phyloP scores from a whole-genome alignment of 192 early-diverging fungal genomes.

The Thamnidium elegans region DNA sequence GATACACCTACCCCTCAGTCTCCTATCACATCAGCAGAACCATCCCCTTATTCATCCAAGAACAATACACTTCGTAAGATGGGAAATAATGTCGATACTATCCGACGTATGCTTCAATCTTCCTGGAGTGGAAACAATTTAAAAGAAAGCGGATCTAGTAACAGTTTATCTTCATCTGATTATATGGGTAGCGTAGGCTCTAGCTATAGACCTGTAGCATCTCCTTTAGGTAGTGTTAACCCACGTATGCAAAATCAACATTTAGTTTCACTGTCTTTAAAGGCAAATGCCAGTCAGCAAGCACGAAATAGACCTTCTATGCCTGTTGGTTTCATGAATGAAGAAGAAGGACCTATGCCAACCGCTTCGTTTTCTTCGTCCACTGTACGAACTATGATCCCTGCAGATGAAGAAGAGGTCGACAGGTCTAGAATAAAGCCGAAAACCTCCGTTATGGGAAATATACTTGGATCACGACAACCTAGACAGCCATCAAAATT shows the following conservation, averaged over 20 bases:
- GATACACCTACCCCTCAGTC: background rate
- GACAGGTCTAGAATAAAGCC: background rate
- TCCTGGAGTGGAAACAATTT: conserved; percentile 24
- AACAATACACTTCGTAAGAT: conserved; percentile 1
- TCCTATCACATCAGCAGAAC: background rate
- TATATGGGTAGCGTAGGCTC: conserved; percentile 3
- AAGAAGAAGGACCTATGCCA: conserved; percentile 13
- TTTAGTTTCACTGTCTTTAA: conserved; percentile 19
- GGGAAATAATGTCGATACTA: conserved; percentile 18
- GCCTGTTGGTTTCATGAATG: conserved; percentile 24
- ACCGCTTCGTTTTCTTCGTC: conserved; percentile 29
- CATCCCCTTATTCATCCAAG: conserved; percentile 4
- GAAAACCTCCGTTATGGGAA: conserved; percentile 1
- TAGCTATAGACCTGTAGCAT: background rate
- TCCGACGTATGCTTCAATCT: conserved; percentile 29
- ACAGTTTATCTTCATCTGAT: conserved; percentile 12
- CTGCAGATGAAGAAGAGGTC: conserved; percentile 12
- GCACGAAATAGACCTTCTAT: background rate
- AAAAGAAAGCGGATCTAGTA: conserved; percentile 19
- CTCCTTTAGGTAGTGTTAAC: conserved; percentile 19
- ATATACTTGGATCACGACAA: conserved; percentile 14
- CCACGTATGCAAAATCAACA: conserved; percentile 28
- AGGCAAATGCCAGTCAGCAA: conserved; percentile 5
- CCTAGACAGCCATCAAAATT: conserved; percentile 7
- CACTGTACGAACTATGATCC: conserved; percentile 28